Conservation (phyloP, 2,329 filamentous ascomycete genomes). For the Fusarium dlaminii region DNA sequence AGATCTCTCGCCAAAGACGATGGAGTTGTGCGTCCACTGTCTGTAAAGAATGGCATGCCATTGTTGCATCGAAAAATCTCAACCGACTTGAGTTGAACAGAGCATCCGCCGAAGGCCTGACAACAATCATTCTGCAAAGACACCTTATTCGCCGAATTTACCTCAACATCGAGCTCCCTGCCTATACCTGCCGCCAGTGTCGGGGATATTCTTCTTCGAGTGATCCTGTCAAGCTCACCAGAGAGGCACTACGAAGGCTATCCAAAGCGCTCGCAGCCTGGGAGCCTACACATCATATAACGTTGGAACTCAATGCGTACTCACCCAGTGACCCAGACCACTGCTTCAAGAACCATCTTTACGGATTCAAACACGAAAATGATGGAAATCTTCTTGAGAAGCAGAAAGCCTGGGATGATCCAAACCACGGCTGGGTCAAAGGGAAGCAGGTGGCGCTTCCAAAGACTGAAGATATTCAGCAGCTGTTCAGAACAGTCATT, state of each 20-base stretch:
- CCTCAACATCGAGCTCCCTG: neutral
- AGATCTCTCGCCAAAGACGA: neutral
- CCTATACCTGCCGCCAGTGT: neutral
- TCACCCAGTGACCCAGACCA: neutral
- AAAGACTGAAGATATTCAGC: neutral
- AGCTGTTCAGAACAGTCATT: neutral
- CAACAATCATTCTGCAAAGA: neutral
- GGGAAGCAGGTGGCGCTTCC: neutral
- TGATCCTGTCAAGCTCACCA: neutral
- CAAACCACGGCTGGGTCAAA: neutral
- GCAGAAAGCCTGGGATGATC: neutral
- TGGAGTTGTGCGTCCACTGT: neutral
- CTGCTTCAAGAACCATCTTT: conserved; percentile 1
- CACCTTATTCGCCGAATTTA: neutral
- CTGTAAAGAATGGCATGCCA: neutral
- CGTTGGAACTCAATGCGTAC: neutral
- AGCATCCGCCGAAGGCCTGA: neutral
- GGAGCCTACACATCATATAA: neutral
- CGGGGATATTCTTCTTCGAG: rapidly evolving
- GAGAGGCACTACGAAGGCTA: neutral
- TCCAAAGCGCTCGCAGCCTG: neutral
- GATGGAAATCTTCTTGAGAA: neutral
- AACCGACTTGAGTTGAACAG: neutral
- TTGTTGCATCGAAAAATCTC: neutral
- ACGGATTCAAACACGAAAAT: neutral